Evolutionary conservation across 768 basidiomycete genomes (phyloP), one percentile per base, ranked within the genome.

Genomic region (Agrocybe praecox): DNA sequence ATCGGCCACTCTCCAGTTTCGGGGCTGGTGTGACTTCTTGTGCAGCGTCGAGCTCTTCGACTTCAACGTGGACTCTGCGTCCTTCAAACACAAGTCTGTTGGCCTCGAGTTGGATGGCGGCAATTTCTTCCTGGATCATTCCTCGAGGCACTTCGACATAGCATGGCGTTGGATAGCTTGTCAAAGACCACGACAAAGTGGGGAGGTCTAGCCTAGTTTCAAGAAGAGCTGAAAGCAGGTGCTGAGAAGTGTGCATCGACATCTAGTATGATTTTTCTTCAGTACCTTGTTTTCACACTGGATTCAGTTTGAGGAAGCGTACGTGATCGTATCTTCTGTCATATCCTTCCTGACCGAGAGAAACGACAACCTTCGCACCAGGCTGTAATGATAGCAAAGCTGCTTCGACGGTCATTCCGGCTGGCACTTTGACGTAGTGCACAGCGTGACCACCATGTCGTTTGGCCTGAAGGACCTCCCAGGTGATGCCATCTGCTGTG

Each of bases 211-310:
- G 76, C 3, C 72, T 74, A 21, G 78, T 76, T 64, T 93, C 90
- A 5, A 94, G 76, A n/a, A 92, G 76, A 0, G 91, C 90, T 14
- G 91, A 92, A 21, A 94, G 80, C 44, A 92, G 77, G 59, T 93
- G 92, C 65, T 94, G 92, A 0, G 88, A 88, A 1, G 91, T 92
- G 69, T 94, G 92, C 82, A 91, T 84, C 15, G 85, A 82, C 88
- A 90, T 90, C 88, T 91, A 62, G 10, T 33, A 45, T 56, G 42
- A 49, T 53, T 52, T 36, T 34, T 34, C 17, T 32, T 14, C 11
- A n/a, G 55, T 33, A 32, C 32, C 23, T 19, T 32, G 32, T 15
- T 9, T 17, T 40, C 22, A 18, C 26, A 33, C 23, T 17, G 32
- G 19, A 19, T 9, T 17, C 21, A 24, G 17, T 12, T 49, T 33